Evolutionary conservation across 2,329 filamentous ascomycete genomes (phyloP).

Genomic region (Cercospora citrullina): DNA sequence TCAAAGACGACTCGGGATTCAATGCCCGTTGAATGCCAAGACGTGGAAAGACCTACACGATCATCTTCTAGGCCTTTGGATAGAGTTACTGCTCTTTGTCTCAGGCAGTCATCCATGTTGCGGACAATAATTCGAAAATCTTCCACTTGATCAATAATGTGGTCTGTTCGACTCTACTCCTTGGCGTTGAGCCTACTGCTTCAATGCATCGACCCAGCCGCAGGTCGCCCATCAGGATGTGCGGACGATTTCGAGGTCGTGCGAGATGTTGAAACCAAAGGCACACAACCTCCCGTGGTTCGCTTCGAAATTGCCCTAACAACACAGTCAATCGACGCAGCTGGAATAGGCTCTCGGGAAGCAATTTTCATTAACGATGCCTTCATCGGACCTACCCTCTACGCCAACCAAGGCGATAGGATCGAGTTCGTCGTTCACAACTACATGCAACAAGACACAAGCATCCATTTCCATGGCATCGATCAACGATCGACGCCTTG

Average conservation of each 20-base stretch:
- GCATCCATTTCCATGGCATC: conserved; percentile 23
- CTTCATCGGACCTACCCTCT: conserved; percentile 17
- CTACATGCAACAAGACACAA: conserved; percentile 17
- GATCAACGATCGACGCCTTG: conserved; percentile 26
- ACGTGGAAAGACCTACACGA: not conserved
- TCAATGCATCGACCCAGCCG: not conserved
- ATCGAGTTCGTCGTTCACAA: conserved; percentile 23
- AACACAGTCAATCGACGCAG: conserved; percentile 7
- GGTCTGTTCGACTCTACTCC: not conserved
- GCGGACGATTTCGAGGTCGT: not conserved
- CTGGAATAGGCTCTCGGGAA: conserved; percentile 11
- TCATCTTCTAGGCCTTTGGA: not conserved
- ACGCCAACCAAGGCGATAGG: conserved; percentile 13
- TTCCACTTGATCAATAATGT: not conserved
- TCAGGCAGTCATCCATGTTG: not conserved
- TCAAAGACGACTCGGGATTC: conserved; percentile 3
- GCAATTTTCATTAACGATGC: conserved; percentile 16
- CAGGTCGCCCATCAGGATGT: not conserved
- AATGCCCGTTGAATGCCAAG: conserved; percentile 2
- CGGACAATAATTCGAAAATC: not conserved
- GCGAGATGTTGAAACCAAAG: not conserved
- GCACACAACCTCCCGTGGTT: not conserved
- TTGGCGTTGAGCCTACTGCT: not conserved
- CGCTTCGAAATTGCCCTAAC: conserved; percentile 12
- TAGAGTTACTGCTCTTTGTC: not conserved